These are phyloP conservation scores for Avicennia marina DNA, from an alignment of 257 asterid species.

Conservation along the genomic window DNA sequence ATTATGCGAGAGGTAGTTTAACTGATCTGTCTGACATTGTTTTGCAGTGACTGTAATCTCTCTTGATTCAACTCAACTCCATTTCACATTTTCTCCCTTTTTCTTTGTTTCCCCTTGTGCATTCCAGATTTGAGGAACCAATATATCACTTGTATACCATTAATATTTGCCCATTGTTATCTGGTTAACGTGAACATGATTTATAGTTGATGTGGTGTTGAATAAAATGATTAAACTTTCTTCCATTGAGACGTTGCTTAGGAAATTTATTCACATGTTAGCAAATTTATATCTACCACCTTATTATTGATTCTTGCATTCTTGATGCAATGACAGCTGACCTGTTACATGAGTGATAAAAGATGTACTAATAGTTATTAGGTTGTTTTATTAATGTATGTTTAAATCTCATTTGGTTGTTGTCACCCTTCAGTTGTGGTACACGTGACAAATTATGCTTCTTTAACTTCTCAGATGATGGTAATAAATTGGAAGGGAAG, in stretches of 20 bases:
- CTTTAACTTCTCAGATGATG: not conserved
- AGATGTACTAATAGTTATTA: not conserved
- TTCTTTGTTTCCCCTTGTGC: not conserved
- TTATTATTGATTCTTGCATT: too few species aligned
- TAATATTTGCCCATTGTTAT: not conserved
- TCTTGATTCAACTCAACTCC: slow-evolving; percentile 6
- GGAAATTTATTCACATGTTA: not conserved
- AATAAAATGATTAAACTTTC: not conserved
- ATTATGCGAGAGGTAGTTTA: slow-evolving; percentile 82
- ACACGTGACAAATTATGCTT: not conserved
- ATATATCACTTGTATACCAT: not conserved
- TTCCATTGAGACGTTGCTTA: not conserved
- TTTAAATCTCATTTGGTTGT: not conserved
- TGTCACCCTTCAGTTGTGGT: not conserved
- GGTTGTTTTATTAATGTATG: not conserved
- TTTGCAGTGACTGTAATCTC: slow-evolving; percentile 3
- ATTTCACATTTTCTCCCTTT: not conserved
- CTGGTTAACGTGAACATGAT: not conserved
- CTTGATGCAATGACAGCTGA: too few species aligned
- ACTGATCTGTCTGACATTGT: slow-evolving; percentile 2
- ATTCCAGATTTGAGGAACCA: not conserved
- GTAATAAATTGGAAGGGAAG: not conserved
- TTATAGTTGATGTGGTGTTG: not conserved
- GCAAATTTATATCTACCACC: too few species aligned
- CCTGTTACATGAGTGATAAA: not conserved